These are phyloP conservation scores for Metschnikowia cerradonensis DNA, from an alignment of 805 yeast species.

Conservation along the genomic window DNA sequence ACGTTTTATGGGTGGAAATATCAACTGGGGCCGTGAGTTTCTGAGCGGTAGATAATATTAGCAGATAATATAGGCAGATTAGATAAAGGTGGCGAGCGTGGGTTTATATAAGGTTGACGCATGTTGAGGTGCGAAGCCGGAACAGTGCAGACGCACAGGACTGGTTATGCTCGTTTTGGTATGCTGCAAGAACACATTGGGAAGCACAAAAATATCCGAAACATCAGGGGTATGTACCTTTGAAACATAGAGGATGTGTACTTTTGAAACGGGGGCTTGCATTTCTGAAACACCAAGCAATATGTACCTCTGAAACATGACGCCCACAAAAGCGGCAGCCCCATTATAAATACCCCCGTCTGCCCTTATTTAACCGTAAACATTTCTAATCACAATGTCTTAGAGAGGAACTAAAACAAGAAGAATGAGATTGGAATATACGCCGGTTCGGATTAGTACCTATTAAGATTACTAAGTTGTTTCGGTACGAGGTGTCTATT, in stretches of 20 bases:
- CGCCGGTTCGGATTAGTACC: too few species aligned
- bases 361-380: neutral
- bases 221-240: neutral
- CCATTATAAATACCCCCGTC: neutral
- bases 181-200: neutral
- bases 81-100: constrained; percentile 10
- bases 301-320: neutral
- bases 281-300: neutral
- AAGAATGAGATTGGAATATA: too few species aligned
- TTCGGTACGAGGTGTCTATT: neutral
- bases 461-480: too few species aligned
- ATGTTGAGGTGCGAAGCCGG: constrained; percentile 4
- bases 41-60: neutral
- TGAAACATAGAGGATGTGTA: neutral
- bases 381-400: neutral
- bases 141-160: neutral
- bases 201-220: neutral
- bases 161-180: constrained; percentile 1
- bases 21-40: neutral
- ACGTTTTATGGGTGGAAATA: too few species aligned
- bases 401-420: too few species aligned
- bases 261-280: neutral
- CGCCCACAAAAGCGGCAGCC: neutral
- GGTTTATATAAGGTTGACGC: constrained; percentile 6
- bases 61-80: constrained; percentile 1